Percentiles rank a stretch among this genome's conserved stretches.
Evolutionary conservation across 176 grass and related monocot genomes (phyloP).

Genomic region (Cenchrus purpureus): DNA sequence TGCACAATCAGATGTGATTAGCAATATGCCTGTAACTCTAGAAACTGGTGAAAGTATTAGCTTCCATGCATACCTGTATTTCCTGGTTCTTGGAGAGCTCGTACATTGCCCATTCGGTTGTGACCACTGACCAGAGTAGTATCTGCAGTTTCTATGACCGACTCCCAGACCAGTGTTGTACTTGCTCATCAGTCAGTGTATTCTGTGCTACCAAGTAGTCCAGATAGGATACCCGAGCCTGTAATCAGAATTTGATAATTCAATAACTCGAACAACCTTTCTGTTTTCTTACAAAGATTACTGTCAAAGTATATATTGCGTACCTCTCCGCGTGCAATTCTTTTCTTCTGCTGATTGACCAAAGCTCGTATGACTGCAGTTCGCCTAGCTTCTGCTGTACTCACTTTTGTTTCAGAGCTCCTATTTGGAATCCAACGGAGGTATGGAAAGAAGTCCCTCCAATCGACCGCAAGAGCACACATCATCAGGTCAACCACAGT

Average conservation of each 20-base stretch:
- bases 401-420: conserved; percentile 66
- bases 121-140: conserved; percentile 73
- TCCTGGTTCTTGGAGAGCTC: conserved; percentile 73
- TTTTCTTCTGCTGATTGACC: conserved; percentile 65
- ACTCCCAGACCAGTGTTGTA: conserved; percentile 73
- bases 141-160: conserved; percentile 76
- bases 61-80: conserved; percentile 48
- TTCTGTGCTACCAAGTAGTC: conserved; percentile 72
- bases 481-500: conserved; percentile 76
- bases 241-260: conserved; percentile 1
- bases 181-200: conserved; percentile 59
- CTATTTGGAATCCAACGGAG: conserved; percentile 83
- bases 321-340: conserved; percentile 71
- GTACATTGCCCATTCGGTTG: conserved; percentile 91
- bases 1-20: conserved; percentile 1
- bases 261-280: background rate
- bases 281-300: background rate
- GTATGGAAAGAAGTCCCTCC: conserved; percentile 98
- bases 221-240: conserved; percentile 67
- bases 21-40: conserved; percentile 41
- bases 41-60: background rate
- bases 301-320: background rate
- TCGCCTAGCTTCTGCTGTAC: conserved; percentile 45
- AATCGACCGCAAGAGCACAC: conserved; percentile 85
- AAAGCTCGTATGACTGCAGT: conserved; percentile 59